Conservation (phyloP, 495 filamentous ascomycete genomes). For the Aspergillus bertholletiae region DNA sequence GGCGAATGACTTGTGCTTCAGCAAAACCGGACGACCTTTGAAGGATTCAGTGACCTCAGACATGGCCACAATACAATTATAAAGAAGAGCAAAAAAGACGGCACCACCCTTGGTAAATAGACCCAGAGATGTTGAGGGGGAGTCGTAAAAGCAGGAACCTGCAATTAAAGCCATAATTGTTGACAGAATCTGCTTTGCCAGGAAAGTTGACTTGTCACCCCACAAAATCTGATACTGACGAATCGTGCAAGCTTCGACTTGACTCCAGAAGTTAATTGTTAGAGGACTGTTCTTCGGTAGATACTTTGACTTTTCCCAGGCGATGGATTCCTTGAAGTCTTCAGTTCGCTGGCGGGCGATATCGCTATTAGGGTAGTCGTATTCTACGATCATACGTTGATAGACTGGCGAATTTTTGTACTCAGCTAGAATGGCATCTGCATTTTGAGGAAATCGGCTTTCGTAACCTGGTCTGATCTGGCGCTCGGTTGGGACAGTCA, state of each 20-base stretch:
- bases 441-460: slow-evolving; percentile 43
- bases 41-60: slow-evolving; percentile 71
- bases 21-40: slow-evolving; percentile 62
- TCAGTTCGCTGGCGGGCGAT: slow-evolving; percentile 41
- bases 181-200: slow-evolving; percentile 54
- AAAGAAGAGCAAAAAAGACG: slow-evolving; percentile 72
- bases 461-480: slow-evolving; percentile 53
- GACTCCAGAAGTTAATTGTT: slow-evolving; percentile 54
- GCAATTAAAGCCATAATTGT: slow-evolving; percentile 39
- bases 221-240: slow-evolving; percentile 57
- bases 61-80: slow-evolving; percentile 69
- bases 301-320: slow-evolving; percentile 38
- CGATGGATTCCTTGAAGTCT: slow-evolving; percentile 46
- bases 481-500: slow-evolving; percentile 68
- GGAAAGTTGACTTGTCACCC: slow-evolving; percentile 57
- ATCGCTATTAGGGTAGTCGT: slow-evolving; percentile 45
- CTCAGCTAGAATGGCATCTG: slow-evolving; percentile 29
- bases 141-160: slow-evolving; percentile 41
- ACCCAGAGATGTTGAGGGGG: slow-evolving; percentile 36
- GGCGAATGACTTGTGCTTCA: slow-evolving; percentile 73
- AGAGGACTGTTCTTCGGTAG: slow-evolving; percentile 45
- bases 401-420: slow-evolving; percentile 42
- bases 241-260: slow-evolving; percentile 52
- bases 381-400: slow-evolving; percentile 40
- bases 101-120: slow-evolving; percentile 53